Percentiles rank a stretch among this genome's conserved stretches.
Conservation (phyloP, 1,284 basidiomycete species). For the Inonotus obliquus region DNA sequence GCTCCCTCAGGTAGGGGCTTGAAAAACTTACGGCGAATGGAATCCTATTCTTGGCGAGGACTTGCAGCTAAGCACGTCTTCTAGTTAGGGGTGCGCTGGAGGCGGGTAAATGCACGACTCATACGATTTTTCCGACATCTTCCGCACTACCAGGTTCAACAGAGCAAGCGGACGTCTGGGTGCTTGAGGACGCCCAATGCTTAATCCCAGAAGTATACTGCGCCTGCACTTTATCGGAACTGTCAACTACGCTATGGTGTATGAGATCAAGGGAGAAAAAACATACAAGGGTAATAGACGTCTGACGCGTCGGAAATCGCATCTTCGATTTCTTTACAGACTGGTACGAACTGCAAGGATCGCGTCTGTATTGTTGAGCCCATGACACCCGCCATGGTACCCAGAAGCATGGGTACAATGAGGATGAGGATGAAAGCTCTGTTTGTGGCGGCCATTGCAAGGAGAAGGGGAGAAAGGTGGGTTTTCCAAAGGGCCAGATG, state of each 20-base stretch:
- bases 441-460: slow-evolving; percentile 8
- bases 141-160: slow-evolving; percentile 46
- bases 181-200: slow-evolving; percentile 45
- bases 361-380: neutral
- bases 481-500: neutral
- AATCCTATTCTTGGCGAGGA: slow-evolving; percentile 31
- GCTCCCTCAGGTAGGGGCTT: neutral
- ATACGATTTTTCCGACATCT: slow-evolving; percentile 42
- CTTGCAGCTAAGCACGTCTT: slow-evolving; percentile 7
- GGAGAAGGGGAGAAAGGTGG: neutral
- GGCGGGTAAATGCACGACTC: neutral
- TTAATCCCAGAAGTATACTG: slow-evolving; percentile 36
- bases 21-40: slow-evolving; percentile 38
- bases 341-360: neutral
- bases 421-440: neutral
- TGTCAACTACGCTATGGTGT: neutral
- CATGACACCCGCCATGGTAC: neutral
- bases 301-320: slow-evolving; percentile 30
- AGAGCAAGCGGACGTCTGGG: slow-evolving; percentile 39
- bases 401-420: neutral
- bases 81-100: neutral
- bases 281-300: slow-evolving; percentile 32
- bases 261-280: neutral
- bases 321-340: slow-evolving; percentile 12
- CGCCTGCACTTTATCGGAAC: slow-evolving; percentile 15